phyloP scores from a whole-genome alignment of 78 protist genomes.

The Isochrysis galbana region DNA sequence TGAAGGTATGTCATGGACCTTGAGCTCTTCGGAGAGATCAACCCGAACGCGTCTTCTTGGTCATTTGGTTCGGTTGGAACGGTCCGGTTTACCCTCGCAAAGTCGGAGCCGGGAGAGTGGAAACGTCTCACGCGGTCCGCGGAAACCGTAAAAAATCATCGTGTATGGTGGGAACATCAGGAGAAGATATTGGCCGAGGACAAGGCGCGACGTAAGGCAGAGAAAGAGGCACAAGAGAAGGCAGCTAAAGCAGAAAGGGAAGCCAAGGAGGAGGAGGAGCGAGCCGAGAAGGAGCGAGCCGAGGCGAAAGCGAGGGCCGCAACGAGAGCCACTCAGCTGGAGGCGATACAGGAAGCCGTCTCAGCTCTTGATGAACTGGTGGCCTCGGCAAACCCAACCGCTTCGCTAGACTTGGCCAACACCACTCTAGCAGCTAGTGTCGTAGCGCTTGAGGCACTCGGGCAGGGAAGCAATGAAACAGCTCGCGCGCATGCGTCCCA shows the following conservation, averaged over 20 bases:
- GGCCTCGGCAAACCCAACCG: not conserved
- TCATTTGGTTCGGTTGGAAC: constrained; percentile 9
- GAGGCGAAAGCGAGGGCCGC: not conserved
- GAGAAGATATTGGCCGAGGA: not conserved
- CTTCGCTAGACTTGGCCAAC: not conserved
- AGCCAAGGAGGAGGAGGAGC: not conserved
- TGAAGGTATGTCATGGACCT: not conserved
- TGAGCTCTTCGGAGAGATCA: not conserved
- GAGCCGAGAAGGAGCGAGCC: not conserved
- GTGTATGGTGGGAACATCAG: constrained; percentile 12
- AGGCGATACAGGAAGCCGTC: not conserved
- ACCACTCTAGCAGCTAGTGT: not conserved
- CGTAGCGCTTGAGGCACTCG: not conserved
- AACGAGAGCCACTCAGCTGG: not conserved
- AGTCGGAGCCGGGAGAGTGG: not conserved
- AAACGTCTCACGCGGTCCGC: not conserved
- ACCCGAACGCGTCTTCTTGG: not conserved
- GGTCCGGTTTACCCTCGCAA: not conserved
- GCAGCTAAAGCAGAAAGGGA: not conserved
- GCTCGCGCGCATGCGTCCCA: not conserved
- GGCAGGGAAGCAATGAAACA: not conserved
- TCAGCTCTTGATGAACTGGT: not conserved
- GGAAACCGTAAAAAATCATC: not conserved
- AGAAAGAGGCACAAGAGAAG: not conserved
- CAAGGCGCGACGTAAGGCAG: not conserved